These are phyloP conservation scores for Lobosporangium transversale DNA, from an alignment of 192 early-diverging fungal genomes.

Conservation along the genomic window DNA sequence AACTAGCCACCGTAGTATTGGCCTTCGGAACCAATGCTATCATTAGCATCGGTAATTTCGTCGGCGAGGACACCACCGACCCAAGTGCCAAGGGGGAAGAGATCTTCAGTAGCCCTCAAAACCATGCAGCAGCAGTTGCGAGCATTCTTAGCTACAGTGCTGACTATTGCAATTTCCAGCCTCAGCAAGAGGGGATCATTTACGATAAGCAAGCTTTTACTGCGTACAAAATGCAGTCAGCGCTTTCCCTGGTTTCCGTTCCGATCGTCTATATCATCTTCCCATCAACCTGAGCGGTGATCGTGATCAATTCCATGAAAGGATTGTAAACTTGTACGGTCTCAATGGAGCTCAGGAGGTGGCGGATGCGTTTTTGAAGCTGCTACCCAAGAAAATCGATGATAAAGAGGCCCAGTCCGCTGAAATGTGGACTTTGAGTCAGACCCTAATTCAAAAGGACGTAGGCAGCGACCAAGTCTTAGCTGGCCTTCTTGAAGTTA, in stretches of 20 bases:
- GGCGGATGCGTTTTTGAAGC: background rate
- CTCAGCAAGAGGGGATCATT: background rate
- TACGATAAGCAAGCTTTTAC: background rate
- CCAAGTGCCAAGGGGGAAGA: background rate
- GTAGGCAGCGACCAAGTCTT: too few species aligned
- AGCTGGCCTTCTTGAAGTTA: too few species aligned
- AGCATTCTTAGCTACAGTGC: background rate
- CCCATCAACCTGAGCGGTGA: background rate
- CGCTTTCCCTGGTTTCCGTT: background rate
- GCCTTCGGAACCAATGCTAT: background rate
- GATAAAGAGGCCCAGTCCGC: too few species aligned
- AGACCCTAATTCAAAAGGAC: too few species aligned
- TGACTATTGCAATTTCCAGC: background rate
- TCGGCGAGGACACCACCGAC: background rate
- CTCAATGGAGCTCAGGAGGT: background rate
- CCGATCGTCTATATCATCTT: background rate
- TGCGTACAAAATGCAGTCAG: background rate
- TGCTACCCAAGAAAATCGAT: background rate
- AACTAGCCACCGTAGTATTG: background rate
- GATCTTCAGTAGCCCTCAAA: background rate
- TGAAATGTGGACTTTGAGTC: too few species aligned
- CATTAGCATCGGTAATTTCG: background rate
- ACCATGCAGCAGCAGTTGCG: background rate
- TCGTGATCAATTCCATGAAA: background rate
- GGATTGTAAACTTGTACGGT: background rate